Percentiles rank a stretch among this genome's conserved stretches.
Conservation (phyloP, 1,284 basidiomycete genomes). For the Tylopilus sp. region DNA sequence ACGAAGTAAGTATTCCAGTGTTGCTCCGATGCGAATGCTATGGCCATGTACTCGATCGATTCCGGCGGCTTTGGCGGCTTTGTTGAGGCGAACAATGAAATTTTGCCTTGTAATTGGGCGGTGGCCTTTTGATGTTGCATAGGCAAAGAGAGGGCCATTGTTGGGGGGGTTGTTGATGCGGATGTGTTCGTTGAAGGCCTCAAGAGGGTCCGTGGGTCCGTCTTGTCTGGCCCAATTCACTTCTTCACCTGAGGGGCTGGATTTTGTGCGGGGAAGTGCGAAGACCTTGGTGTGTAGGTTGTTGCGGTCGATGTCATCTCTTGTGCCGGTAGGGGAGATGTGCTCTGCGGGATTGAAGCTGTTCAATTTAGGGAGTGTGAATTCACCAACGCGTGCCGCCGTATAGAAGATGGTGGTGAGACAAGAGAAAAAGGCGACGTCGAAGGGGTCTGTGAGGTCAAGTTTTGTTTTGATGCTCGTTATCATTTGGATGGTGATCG, state of each 20-base stretch:
- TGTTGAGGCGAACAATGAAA: not conserved
- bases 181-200: not conserved
- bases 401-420: no score
- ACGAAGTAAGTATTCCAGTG: conserved; percentile 3
- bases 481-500: no score
- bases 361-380: no score
- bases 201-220: not conserved
- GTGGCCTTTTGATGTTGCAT: not conserved
- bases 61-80: not conserved
- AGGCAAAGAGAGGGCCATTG: not conserved
- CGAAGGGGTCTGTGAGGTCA: no score
- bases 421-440: no score
- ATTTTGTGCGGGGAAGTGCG: not conserved
- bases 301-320: no score
- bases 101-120: no score
- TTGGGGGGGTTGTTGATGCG: not conserved
- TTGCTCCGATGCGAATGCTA: not conserved
- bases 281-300: not conserved
- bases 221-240: not conserved
- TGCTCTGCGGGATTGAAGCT: no score
- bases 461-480: no score
- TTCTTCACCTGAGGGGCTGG: not conserved
- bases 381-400: no score
- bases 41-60: not conserved
- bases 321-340: no score